Percentiles rank a stretch among this genome's conserved stretches.
phyloP scores from a whole-genome alignment of 2,329 filamentous ascomycete genomes.

The Epichloe glyceriae region DNA sequence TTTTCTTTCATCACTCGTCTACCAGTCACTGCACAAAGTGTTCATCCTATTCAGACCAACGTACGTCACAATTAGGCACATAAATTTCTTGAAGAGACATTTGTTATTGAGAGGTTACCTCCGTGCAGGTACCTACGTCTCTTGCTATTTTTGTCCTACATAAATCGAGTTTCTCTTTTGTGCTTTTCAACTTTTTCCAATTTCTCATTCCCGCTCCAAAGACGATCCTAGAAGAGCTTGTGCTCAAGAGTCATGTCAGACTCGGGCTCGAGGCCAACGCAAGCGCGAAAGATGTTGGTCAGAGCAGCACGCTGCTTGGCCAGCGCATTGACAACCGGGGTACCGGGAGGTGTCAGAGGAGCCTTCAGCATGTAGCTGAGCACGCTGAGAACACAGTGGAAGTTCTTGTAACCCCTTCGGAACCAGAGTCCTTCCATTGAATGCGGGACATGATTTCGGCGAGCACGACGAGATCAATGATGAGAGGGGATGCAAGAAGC shows the following conservation, averaged over 20 bases:
- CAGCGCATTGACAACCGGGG: constrained; percentile 88
- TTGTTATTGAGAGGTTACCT: not conserved
- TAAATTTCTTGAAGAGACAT: not conserved
- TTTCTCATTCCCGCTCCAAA: not conserved
- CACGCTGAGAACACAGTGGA: constrained; percentile 93
- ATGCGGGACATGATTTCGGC: constrained; percentile 98
- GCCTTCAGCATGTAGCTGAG: constrained; percentile 99
- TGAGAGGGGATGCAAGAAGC: constrained; percentile 84
- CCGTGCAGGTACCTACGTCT: constrained; percentile 9
- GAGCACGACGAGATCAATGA: constrained; percentile 89
- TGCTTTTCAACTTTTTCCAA: not conserved
- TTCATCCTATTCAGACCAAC: not conserved
- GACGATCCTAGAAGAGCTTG: constrained; percentile 65
- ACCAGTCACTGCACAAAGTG: not conserved
- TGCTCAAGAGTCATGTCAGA: constrained; percentile 98
- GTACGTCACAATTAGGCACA: not conserved
- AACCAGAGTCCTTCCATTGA: constrained; percentile 62
- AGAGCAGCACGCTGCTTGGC: constrained; percentile 90
- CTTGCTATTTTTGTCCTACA: constrained; percentile 9
- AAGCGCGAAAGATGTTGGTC: constrained; percentile 98
- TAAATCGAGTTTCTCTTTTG: not conserved
- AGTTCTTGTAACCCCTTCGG: constrained; percentile 67
- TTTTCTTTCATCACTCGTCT: too few relatives aligned
- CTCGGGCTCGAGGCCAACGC: constrained; percentile 91
- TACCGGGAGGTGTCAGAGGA: constrained; percentile 83